phyloP scores from a whole-genome alignment of 768 basidiomycete genomes.

The Boletus tomentosulus region DNA sequence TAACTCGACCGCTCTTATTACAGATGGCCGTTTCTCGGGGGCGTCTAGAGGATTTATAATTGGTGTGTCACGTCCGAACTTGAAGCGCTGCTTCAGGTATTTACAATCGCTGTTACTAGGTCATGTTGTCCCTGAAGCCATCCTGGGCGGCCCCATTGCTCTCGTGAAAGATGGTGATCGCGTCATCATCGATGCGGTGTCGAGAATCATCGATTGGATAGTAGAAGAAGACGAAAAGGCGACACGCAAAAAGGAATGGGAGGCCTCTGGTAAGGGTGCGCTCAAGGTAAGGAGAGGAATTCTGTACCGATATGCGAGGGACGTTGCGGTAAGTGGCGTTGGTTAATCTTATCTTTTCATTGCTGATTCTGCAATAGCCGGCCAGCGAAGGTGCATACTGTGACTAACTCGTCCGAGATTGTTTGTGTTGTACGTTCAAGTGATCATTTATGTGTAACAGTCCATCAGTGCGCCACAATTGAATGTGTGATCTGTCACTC shows the following conservation, averaged over 20 bases:
- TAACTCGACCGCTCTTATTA: conserved; percentile 75
- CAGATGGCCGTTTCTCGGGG: conserved; percentile 87
- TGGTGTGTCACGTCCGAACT: conserved; percentile 29
- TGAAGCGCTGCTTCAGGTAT: conserved; percentile 27
- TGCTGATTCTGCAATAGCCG: conserved; percentile 44
- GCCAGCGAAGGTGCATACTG: conserved; percentile 81
- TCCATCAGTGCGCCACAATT: neutral
- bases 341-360: neutral
- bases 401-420: conserved; percentile 42
- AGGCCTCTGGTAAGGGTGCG: conserved; percentile 56
- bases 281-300: conserved; percentile 72
- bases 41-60: conserved; percentile 68
- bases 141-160: conserved; percentile 82
- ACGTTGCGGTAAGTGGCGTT: conserved; percentile 69
- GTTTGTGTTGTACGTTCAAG: conserved; percentile 1
- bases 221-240: conserved; percentile 65
- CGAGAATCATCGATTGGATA: conserved; percentile 64
- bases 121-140: conserved; percentile 62
- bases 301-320: conserved; percentile 75
- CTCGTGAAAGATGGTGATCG: conserved; percentile 80
- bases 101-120: conserved; percentile 41
- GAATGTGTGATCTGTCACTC: neutral
- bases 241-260: conserved; percentile 62
- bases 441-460: conserved; percentile 3
- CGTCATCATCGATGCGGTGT: conserved; percentile 69